Percentiles rank a stretch among this genome's conserved stretches.
phyloP scores from a whole-genome alignment of 1,139 yeast genomes.

The Candida tropicalis region DNA sequence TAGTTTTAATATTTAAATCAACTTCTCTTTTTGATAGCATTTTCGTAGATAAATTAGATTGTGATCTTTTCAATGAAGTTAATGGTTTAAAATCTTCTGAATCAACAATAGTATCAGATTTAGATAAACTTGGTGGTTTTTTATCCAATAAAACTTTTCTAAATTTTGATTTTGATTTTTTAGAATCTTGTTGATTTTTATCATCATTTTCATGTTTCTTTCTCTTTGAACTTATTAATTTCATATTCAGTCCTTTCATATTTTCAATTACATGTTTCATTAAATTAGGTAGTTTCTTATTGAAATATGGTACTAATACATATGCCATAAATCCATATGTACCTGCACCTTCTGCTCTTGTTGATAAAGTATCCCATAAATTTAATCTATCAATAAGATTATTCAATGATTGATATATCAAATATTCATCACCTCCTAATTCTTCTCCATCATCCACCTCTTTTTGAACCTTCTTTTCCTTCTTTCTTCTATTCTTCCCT shows the following conservation, averaged over 20 bases:
- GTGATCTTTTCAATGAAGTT: conserved; percentile 40
- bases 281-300: conserved; percentile 48
- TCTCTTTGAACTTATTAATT: conserved; percentile 15
- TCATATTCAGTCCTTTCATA: conserved; percentile 51
- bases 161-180: conserved; percentile 11
- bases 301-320: conserved; percentile 57
- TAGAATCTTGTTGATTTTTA: neutral
- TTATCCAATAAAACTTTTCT: conserved; percentile 15
- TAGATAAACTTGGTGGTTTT: conserved; percentile 13
- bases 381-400: conserved; percentile 54
- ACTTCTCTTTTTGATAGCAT: conserved; percentile 49
- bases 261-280: conserved; percentile 51
- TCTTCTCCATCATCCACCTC: conserved; percentile 23
- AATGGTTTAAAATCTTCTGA: conserved; percentile 32
- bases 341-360: conserved; percentile 32
- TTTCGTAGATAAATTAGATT: conserved; percentile 41
- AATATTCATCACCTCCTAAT: conserved; percentile 21
- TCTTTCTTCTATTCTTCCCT: conserved; percentile 23
- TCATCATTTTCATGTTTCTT: conserved; percentile 7
- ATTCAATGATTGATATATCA: conserved; percentile 34
- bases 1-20: conserved; percentile 30
- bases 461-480: conserved; percentile 32
- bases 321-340: conserved; percentile 54
- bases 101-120: conserved; percentile 12
- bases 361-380: conserved; percentile 55